Percentiles rank a stretch among this genome's conserved stretches.
Evolutionary conservation across 2,329 filamentous ascomycete species (phyloP).

Genomic region (Remersonia thermophila): DNA sequence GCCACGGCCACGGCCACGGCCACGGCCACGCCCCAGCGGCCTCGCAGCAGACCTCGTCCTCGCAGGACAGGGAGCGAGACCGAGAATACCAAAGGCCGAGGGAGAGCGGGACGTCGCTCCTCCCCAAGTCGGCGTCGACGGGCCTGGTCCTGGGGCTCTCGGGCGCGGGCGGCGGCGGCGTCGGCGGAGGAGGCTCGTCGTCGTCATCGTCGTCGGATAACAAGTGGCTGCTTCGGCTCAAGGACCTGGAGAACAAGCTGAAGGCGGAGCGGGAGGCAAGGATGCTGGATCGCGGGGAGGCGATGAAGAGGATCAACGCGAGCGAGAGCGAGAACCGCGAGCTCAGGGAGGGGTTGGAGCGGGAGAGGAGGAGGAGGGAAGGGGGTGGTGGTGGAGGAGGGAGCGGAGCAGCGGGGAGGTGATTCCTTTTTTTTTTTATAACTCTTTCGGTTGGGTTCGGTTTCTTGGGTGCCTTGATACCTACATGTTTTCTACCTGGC

Average conservation of each 20-base stretch:
- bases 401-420: too few species aligned
- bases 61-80: too few species aligned
- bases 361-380: conserved; percentile 13
- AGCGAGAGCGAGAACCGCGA: conserved; percentile 16
- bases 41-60: too few species aligned
- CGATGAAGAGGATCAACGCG: conserved; percentile 48
- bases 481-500: too few species aligned
- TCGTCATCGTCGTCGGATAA: conserved; percentile 38
- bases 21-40: too few species aligned
- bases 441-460: background rate
- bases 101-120: too few species aligned
- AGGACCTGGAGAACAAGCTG: conserved; percentile 77
- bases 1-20: too few species aligned
- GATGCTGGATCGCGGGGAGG: conserved; percentile 71
- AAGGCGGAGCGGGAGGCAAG: conserved; percentile 83
- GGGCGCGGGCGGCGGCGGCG: too few species aligned
- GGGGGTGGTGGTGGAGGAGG: background rate
- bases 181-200: too few species aligned
- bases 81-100: too few species aligned
- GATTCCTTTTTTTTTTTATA: background rate
- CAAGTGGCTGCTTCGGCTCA: conserved; percentile 72
- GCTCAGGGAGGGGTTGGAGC: conserved; percentile 16
- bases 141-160: too few species aligned
- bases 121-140: too few species aligned
- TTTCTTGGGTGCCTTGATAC: background rate